Conservation (phyloP, 805 yeast genomes). For the Aciculoconidium aculeatum region DNA sequence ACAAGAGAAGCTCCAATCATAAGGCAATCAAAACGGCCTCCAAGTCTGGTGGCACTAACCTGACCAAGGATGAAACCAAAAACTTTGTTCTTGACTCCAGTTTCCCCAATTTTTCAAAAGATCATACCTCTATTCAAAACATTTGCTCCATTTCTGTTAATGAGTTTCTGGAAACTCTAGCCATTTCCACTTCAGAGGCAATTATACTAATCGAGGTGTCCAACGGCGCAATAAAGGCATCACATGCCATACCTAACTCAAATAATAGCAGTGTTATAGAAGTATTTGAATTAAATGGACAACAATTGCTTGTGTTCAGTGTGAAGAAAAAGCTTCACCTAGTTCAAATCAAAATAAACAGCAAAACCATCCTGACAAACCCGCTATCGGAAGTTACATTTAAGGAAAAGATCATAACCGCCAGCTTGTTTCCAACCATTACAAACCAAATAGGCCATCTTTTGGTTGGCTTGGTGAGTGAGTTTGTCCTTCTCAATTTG, state of each 20-base stretch:
- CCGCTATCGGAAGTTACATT: conserved; percentile 19
- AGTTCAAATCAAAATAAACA: conserved; percentile 20
- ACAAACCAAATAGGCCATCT: conserved; percentile 9
- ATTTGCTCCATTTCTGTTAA: conserved; percentile 12
- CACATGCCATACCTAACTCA: conserved; percentile 22
- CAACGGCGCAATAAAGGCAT: conserved; percentile 28
- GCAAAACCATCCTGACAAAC: conserved; percentile 25
- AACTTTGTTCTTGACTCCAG: conserved; percentile 15
- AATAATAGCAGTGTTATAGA: conserved; percentile 10
- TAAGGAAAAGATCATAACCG: conserved; percentile 26
- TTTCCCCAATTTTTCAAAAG: conserved; percentile 15
- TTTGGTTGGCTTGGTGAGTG: conserved; percentile 20
- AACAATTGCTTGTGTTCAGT: conserved; percentile 21
- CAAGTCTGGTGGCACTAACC: conserved; percentile 3
- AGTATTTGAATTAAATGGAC: conserved; percentile 14
- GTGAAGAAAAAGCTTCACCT: conserved; percentile 25
- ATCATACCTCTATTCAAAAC: conserved; percentile 13
- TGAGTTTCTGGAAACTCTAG: conserved; percentile 19
- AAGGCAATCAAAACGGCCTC: conserved; percentile 10
- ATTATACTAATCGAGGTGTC: conserved; percentile 23
- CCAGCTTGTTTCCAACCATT: conserved; percentile 9
- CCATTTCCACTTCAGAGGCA: conserved; percentile 19
- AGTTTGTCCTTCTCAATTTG: conserved; percentile 22
- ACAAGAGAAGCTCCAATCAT: conserved; percentile 12
- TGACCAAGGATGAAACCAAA: conserved; percentile 11